phyloP scores from a whole-genome alignment of 345 rosid genomes.

The Murraya koenigii region DNA sequence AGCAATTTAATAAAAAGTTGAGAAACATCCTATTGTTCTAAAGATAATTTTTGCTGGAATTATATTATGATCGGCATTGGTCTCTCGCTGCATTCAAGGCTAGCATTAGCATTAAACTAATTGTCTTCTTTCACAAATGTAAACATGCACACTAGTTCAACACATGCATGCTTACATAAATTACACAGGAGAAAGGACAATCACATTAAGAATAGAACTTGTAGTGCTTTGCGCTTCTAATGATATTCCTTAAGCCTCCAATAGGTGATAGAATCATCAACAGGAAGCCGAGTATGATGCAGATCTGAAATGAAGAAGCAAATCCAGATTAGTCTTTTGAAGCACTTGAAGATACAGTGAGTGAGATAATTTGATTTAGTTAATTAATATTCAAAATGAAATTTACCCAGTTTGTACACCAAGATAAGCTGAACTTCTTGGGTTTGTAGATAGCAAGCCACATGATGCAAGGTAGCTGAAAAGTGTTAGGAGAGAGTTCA shows the following conservation, averaged over 20 bases:
- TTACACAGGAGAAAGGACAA: not conserved
- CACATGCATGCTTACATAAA: too few species aligned
- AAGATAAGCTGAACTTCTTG: constrained; percentile 57
- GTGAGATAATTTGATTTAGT: not conserved
- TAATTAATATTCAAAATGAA: not conserved
- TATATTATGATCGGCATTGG: too few species aligned
- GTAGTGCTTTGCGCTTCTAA: constrained; percentile 49
- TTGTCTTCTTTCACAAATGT: not conserved
- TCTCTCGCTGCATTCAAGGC: not conserved
- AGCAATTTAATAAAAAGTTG: not conserved
- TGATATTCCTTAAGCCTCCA: constrained; percentile 76
- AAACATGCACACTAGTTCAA: not conserved
- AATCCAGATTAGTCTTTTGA: not conserved
- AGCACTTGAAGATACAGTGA: not conserved
- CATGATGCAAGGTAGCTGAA: constrained; percentile 75
- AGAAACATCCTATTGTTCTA: not conserved
- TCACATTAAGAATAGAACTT: constrained; percentile 51
- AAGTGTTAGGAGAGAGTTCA: not conserved
- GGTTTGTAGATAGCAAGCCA: constrained; percentile 80
- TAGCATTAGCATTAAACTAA: too few species aligned
- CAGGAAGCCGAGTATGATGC: constrained; percentile 56
- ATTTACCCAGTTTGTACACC: constrained; percentile 73
- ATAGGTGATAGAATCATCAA: constrained; percentile 72
- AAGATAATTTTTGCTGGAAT: not conserved
- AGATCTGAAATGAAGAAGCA: constrained; percentile 43